phyloP scores from a whole-genome alignment of 768 basidiomycete genomes.

The Myochromella boudieri region DNA sequence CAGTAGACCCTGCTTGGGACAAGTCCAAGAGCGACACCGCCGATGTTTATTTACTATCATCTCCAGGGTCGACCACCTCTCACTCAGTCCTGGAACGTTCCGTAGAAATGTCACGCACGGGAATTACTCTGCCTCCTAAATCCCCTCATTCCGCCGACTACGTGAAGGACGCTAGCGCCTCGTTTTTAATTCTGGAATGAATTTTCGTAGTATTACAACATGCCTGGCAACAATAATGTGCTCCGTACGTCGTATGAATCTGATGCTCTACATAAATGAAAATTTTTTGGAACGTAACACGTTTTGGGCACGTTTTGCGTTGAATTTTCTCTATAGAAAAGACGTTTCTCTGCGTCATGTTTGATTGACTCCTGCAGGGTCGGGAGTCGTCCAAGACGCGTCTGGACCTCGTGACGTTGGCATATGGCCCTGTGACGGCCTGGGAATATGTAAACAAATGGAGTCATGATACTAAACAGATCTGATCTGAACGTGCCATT shows the following conservation, averaged over 20 bases:
- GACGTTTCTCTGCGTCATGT: background rate
- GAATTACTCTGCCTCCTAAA: conserved; percentile 1
- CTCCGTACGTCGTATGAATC: too few species aligned
- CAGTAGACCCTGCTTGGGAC: conserved; percentile 17
- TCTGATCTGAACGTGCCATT: conserved; percentile 1
- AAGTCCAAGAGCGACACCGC: conserved; percentile 13
- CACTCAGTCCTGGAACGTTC: background rate
- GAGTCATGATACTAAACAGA: too few species aligned
- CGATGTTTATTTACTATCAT: conserved; percentile 12
- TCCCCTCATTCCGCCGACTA: background rate
- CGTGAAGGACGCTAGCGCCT: conserved; percentile 4
- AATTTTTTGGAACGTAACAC: too few species aligned
- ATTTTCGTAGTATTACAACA: background rate
- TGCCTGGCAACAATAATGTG: too few species aligned
- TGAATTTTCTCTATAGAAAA: too few species aligned
- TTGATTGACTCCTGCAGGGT: background rate
- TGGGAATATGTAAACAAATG: background rate
- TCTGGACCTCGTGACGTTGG: background rate
- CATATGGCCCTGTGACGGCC: background rate
- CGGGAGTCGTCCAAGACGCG: too few species aligned
- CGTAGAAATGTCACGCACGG: background rate
- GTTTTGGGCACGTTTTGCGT: too few species aligned
- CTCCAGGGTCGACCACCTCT: background rate
- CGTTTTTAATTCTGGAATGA: conserved; percentile 14
- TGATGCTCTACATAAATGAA: too few species aligned